Base-by-base conservation (phyloP, 331 rosid genomes). In the Stylosanthes scabra region DNA sequence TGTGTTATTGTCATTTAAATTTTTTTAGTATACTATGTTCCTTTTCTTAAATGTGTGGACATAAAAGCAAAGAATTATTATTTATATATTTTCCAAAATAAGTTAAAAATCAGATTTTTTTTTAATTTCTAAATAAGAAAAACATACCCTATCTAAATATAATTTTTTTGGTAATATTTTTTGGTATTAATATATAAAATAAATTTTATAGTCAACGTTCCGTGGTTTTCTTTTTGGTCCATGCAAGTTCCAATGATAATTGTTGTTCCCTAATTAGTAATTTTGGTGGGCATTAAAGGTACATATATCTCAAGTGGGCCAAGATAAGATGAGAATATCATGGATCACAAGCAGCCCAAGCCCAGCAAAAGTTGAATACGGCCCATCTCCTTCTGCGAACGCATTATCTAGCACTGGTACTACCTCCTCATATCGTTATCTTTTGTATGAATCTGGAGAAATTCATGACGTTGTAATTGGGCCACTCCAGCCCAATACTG, bases 261-360 rank as follows among this genome's bases (percentile, higher is more conserved):
- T 13, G 55, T 52, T 52, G 11, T 11, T 4, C 11, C 4, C 15
- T 62, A 31, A 56, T 62, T 10, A 54, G 25, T 3, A 15, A 9
- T 51, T 0, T 31, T 31, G 13, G 8, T 34, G 62, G 60, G 57
- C 5, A 2, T 27, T 74, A 20, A 79, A 94, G 99, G 97, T 94
- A 70, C 97, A 90, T 58, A 79, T 90, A 80, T 88, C 97, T 28
- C 72, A 82, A 59, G 96, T 87, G 46, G 97, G 97, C 7, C 81
- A 46, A 63, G 89, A 84, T 75, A 84, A 73, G 72, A 88, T 88
- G 87, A 87, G 90, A 54, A 84, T 94, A 59, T 55, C 93, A 2
- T 94, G 99, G 99, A 81, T 88, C 27, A 88, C 99, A 0, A 27
- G 75, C 1, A 65, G 54, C 34, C 47, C 86, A 62, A 77, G 76